Base-by-base conservation (phyloP, 495 filamentous ascomycete species). In the Daldinia decipiens region DNA sequence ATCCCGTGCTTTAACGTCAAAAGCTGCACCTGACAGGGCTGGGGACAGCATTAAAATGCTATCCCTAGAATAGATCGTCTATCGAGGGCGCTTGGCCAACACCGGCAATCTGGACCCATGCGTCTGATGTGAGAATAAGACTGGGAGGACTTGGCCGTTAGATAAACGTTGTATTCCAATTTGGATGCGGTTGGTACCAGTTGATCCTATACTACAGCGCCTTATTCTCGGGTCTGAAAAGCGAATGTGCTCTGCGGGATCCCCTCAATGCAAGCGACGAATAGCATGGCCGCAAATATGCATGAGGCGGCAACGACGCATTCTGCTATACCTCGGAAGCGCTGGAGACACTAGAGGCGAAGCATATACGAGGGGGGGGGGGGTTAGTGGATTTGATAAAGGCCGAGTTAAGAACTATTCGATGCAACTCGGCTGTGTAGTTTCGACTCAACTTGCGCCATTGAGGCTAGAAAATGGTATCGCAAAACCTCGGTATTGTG, bases 41-140 rank as follows among this genome's bases (percentile, higher is more conserved):
- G 32, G 39, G 40, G 52, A 36, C 43, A 43, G 43, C 32, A 58
- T 61, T 52, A 12, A 66, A 71, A 71, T n/a, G 51, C 6, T 5
- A 15, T 47, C 55, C 8, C n/a, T 36, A 43, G 29, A 12, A 34
- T 51, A 34, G 40, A 40, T 26, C 4, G 51, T 52, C 26, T 19
- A 38, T 45, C 59, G 19, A 24, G 38, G 52, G 47, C 26, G 62
- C 65, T 73, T 61, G 52, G 51, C 50, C 34, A 40, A 65, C 39
- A 36, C 43, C 36, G 52, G 50, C 24, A 68, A 55, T 60, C 59
- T 60, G 52, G 47, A 40, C 31, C 60, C 50, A 53, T 52, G 36
- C 38, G 58, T 62, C 70, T 73, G 57, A 66, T 73, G 65, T 69
- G 62, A 73, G 65, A 62, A 63, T 31, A 34, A 34, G 56, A 65